These are phyloP conservation scores for Pelargonium nanum DNA, from an alignment of 345 rosid genomes.

Conservation along the genomic window DNA sequence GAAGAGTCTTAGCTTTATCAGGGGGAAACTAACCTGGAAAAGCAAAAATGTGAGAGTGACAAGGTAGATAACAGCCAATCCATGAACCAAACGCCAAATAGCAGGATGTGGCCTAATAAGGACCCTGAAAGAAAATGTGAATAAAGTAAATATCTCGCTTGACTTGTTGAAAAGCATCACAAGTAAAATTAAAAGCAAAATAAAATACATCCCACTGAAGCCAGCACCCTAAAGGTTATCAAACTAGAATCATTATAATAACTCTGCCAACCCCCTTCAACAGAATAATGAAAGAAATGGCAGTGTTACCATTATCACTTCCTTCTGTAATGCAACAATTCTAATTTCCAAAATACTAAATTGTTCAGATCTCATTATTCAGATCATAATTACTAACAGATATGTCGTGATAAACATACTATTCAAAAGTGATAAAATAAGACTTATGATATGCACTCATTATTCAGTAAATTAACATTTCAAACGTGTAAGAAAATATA, in stretches of 20 bases:
- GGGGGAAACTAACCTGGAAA: conserved; percentile 64
- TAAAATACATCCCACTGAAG: neutral
- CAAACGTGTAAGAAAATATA: neutral
- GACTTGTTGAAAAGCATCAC: neutral
- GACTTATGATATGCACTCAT: too few relatives aligned
- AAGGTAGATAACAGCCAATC: conserved; percentile 89
- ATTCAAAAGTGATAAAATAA: too few relatives aligned
- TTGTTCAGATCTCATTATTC: too few relatives aligned
- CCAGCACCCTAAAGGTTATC: too few relatives aligned
- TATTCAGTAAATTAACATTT: neutral
- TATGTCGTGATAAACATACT: neutral
- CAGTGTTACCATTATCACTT: too few relatives aligned
- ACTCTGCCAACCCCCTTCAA: too few relatives aligned
- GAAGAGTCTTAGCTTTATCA: neutral
- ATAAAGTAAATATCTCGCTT: neutral
- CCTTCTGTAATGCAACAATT: too few relatives aligned
- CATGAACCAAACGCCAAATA: conserved; percentile 96
- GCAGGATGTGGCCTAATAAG: conserved; percentile 98
- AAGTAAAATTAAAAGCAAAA: neutral
- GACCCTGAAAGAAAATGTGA: conserved; percentile 40
- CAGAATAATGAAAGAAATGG: too few relatives aligned
- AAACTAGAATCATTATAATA: too few relatives aligned
- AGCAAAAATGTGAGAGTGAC: conserved; percentile 90
- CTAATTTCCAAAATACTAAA: too few relatives aligned
- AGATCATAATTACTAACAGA: too few relatives aligned